Conservation (phyloP, 148 eudicot species). For the Suaeda aralocaspica region DNA sequence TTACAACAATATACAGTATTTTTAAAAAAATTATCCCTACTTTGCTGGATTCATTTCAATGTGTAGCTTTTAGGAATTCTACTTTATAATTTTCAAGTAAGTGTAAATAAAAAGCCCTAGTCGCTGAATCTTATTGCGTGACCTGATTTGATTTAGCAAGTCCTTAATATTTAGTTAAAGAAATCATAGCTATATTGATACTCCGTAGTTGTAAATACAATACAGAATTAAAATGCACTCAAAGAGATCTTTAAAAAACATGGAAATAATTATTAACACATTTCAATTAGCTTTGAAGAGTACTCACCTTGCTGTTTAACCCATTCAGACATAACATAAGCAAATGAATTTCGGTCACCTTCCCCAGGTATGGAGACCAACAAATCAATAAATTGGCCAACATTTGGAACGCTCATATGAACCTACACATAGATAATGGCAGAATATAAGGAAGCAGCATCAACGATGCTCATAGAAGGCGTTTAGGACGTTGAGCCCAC, state of each 20-base stretch:
- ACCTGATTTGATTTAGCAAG: no score
- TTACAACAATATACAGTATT: no score
- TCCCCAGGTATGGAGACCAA: conserved; percentile 67
- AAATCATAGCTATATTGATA: no score
- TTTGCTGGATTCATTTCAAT: no score
- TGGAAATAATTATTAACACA: neutral
- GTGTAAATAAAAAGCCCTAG: no score
- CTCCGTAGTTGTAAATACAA: no score
- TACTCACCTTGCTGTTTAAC: conserved; percentile 76
- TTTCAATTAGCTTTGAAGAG: neutral
- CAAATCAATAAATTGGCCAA: conserved; percentile 81
- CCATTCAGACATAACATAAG: conserved; percentile 89
- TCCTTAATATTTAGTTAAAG: no score
- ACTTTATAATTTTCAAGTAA: no score
- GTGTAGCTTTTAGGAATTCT: no score
- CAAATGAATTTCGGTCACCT: conserved; percentile 61
- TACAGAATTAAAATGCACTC: neutral
- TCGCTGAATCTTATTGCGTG: no score
- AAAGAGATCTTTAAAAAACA: neutral
- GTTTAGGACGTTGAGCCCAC: no score
- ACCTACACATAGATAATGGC: conserved; percentile 47
- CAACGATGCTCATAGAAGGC: neutral
- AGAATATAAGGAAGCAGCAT: neutral
- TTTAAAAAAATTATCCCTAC: no score
- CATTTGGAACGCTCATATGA: conserved; percentile 82